Base-by-base conservation (phyloP, 257 asterid species). In the Scutellaria galericulata region DNA sequence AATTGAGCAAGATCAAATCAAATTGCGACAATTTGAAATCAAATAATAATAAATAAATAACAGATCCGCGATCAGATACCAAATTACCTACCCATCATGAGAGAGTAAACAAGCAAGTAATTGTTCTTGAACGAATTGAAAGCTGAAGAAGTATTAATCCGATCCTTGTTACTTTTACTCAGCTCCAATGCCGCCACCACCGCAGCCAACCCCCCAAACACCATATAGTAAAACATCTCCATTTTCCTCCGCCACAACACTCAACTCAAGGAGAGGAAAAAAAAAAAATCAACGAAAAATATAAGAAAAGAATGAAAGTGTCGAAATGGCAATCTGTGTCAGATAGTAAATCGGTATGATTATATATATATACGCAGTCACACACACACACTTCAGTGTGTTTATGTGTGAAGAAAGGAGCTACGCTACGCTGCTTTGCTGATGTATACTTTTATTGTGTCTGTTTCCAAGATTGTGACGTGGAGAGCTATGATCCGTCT, bases 41-140 rank as follows among this genome's bases (percentile, higher is more conserved):
- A 46, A 14, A 44, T 7, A 44, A 2, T 0, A 44, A 44, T 8
- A 44, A 44, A 42, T 42, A 42, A 44, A 44, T 27, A 54, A n/a
- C 70, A 69, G 84, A 83, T 83, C 87, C 77, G 72, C 58, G 58
- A 74, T 65, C 64, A 54, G 55, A 74, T 62, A 35, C 71, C 57
- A 57, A 67, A 69, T 45, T 6, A 87, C 84, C 14, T 75, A 87
- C 93, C 93, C 93, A 87, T 87, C 93, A 87, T 87, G 81, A 87
- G 93, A 60, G 93, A 87, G 75, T 87, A 87, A 7, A 87, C 93
- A 52, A 85, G 81, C 73, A 87, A 63, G 85, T 87, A 85, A 82
- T 83, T 87, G 40, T 87, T 87, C 83, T 87, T 85, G 79, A 85
- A 87, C 20, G 90, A 76, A 82, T 82, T 82, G 80, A 87, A 87